Percentiles rank a stretch among this genome's conserved stretches.
Evolutionary conservation across 1,284 basidiomycete genomes (phyloP).

Genomic region (Amylostereum areolatum): DNA sequence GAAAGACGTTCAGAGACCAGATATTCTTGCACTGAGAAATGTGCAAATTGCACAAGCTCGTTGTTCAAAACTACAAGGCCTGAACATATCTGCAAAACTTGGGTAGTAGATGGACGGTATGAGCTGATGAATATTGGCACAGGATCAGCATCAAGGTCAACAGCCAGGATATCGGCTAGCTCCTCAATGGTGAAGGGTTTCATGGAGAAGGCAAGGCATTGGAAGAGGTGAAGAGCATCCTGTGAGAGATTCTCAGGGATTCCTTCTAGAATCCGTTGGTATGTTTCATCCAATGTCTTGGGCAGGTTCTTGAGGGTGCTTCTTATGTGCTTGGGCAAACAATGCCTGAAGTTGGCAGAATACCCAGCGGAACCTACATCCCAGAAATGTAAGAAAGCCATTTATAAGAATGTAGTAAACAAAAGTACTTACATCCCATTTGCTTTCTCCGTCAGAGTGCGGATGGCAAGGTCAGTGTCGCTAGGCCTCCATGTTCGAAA

Average conservation of each 20-base stretch:
- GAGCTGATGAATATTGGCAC: not conserved
- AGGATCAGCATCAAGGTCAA: not conserved
- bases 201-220: conserved; percentile 1
- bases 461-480: not conserved
- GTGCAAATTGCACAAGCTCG: not conserved
- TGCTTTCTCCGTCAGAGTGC: not conserved
- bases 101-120: not conserved
- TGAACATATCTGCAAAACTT: not conserved
- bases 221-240: conserved; percentile 2
- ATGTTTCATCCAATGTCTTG: conserved; percentile 2
- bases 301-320: not conserved
- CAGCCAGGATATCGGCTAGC: conserved; percentile 1
- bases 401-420: not conserved
- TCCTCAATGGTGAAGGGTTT: conserved; percentile 1
- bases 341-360: conserved; percentile 1
- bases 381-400: not conserved
- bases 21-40: not conserved
- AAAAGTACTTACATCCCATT: conserved; percentile 1
- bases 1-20: not conserved
- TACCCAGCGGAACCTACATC: conserved; percentile 2
- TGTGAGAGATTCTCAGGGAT: conserved; percentile 1
- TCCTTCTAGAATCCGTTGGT: not conserved
- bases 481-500: not conserved
- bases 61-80: not conserved
- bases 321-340: not conserved